These are phyloP conservation scores for Suhomyces ambrosiae DNA, from an alignment of 1,139 yeast genomes.

Conservation along the genomic window DNA sequence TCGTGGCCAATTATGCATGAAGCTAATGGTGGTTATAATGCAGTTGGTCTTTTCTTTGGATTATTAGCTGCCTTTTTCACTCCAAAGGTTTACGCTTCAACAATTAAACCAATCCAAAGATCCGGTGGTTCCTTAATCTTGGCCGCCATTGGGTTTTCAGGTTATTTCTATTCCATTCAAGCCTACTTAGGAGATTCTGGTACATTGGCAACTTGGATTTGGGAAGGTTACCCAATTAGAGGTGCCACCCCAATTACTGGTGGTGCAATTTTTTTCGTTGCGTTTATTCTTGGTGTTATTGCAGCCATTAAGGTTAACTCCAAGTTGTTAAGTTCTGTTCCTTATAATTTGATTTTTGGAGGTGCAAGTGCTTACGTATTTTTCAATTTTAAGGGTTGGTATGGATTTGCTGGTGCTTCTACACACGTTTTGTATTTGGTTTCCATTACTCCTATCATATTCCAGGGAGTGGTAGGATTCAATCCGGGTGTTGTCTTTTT, in stretches of 20 bases:
- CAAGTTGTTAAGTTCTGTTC: conserved; percentile 25
- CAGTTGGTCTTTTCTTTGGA: conserved; percentile 68
- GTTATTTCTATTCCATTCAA: conserved; percentile 69
- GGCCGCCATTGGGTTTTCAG: conserved; percentile 75
- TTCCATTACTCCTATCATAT: conserved; percentile 63
- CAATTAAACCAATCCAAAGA: conserved; percentile 17
- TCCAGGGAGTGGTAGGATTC: conserved; percentile 59
- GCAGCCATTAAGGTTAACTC: conserved; percentile 32
- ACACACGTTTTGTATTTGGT: conserved; percentile 64
- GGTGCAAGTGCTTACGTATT: conserved; percentile 52
- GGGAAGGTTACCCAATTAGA: conserved; percentile 87
- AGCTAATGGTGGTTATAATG: conserved; percentile 84
- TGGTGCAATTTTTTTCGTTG: conserved; percentile 66
- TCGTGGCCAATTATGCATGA: conserved; percentile 93
- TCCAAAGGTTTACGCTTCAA: conserved; percentile 18
- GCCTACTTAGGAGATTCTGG: conserved; percentile 83
- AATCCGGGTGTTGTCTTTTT: conserved; percentile 62
- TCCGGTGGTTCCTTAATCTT: conserved; percentile 46
- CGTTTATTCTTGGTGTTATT: conserved; percentile 59
- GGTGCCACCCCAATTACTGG: conserved; percentile 94
- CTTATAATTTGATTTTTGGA: conserved; percentile 42
- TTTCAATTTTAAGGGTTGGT: conserved; percentile 66
- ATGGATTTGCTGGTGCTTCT: conserved; percentile 80
- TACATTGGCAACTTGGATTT: conserved; percentile 83
- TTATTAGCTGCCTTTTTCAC: conserved; percentile 62